These are phyloP conservation scores for Alternaria atra DNA, from an alignment of 2,329 filamentous ascomycete species.

Conservation along the genomic window DNA sequence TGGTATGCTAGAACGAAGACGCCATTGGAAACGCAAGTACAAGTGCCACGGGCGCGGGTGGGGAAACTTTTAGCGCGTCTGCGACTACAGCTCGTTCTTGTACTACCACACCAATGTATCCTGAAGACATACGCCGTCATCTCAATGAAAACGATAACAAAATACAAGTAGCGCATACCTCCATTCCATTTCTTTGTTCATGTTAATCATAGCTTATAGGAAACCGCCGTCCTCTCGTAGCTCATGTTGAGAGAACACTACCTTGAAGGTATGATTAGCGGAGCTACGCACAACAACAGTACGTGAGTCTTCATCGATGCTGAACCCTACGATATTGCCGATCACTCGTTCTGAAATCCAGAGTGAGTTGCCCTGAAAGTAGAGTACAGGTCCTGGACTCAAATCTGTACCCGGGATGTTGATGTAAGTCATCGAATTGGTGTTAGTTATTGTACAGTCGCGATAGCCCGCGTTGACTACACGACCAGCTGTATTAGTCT, in stretches of 20 bases:
- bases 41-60: background rate
- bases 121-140: background rate
- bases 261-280: background rate
- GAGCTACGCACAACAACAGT: constrained; percentile 1
- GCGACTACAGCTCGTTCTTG: background rate
- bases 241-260: background rate
- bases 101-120: background rate
- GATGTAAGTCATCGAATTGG: background rate
- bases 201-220: background rate
- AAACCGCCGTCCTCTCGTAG: background rate
- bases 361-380: background rate
- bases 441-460: background rate
- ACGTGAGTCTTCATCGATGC: background rate
- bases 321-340: background rate
- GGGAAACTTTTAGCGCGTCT: background rate
- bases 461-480: background rate
- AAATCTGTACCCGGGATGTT: background rate
- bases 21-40: background rate
- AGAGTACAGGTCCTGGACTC: background rate
- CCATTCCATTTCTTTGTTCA: background rate
- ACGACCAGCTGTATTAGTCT: background rate
- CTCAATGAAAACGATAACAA: background rate
- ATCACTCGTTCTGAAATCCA: background rate
- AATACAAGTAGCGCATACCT: background rate
- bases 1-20: background rate